Conservation (phyloP, 768 basidiomycete species). For the Polyporus arcularius region DNA sequence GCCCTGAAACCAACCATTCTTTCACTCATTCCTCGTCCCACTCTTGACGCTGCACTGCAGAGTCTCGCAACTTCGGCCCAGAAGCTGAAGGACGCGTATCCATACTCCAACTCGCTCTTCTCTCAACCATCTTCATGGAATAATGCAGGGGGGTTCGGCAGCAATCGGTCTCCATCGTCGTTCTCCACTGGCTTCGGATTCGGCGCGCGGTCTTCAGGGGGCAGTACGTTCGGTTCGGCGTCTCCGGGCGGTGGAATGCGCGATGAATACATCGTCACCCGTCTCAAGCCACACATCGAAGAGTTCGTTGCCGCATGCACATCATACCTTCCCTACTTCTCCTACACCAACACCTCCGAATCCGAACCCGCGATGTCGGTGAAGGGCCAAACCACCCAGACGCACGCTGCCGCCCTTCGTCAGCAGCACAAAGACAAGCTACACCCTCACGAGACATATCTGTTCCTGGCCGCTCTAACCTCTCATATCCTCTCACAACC, state of each 20-base stretch:
- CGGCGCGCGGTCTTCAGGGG: slow-evolving; percentile 14
- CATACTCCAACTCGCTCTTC: slow-evolving; percentile 62
- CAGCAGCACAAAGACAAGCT: slow-evolving; percentile 62
- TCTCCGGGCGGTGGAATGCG: slow-evolving; percentile 57
- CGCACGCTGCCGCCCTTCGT: slow-evolving; percentile 47
- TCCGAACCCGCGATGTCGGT: slow-evolving; percentile 29
- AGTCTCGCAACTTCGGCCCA: slow-evolving; percentile 67
- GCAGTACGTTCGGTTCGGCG: slow-evolving; percentile 8
- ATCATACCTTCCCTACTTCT: slow-evolving; percentile 87
- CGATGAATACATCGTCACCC: slow-evolving; percentile 74
- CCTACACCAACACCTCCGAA: slow-evolving; percentile 64
- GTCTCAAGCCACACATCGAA: slow-evolving; percentile 71
- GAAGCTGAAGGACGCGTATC: slow-evolving; percentile 80
- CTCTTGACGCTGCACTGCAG: slow-evolving; percentile 71
- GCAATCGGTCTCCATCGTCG: slow-evolving; percentile 1
- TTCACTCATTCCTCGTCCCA: slow-evolving; percentile 82
- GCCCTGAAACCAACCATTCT: slow-evolving; percentile 70
- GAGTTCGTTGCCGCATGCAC: slow-evolving; percentile 78
- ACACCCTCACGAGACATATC: slow-evolving; percentile 74
- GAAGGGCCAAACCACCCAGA: slow-evolving; percentile 31
- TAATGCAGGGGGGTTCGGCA: slow-evolving; percentile 18
- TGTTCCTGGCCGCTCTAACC: slow-evolving; percentile 68
- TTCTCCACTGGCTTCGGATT: slow-evolving; percentile 26
- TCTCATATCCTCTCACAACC: slow-evolving; percentile 71
- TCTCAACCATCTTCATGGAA: slow-evolving; percentile 35